A percentile compares a stretch with the other conserved stretches of the same genome.
Conservation (phyloP, 192 early-diverging fungal species). For the Coemansia sp. region DNA sequence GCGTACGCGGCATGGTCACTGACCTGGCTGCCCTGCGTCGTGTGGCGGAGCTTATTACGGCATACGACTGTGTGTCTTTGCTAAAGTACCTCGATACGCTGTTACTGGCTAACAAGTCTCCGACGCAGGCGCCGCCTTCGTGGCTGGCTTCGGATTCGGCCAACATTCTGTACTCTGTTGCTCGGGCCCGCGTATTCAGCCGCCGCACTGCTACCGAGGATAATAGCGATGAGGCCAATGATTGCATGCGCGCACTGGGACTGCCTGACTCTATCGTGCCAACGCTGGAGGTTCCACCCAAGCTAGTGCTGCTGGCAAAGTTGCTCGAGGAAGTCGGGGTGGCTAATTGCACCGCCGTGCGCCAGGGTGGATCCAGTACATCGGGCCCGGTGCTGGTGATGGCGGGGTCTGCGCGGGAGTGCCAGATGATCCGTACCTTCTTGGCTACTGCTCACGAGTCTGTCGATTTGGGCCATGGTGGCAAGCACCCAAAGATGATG, state of each 20-base stretch:
- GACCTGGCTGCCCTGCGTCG: constrained; percentile 77
- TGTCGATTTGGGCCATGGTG: constrained; percentile 1
- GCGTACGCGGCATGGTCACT: constrained; percentile 72
- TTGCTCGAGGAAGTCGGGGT: constrained; percentile 76
- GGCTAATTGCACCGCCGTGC: constrained; percentile 10
- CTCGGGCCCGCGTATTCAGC: constrained; percentile 58
- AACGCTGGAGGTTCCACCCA: constrained; percentile 90
- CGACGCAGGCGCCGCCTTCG: constrained; percentile 36
- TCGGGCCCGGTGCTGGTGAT: constrained; percentile 37
- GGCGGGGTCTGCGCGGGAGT: constrained; percentile 29
- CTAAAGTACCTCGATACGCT: constrained; percentile 86
- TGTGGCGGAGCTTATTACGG: constrained; percentile 74
- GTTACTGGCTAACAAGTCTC: constrained; percentile 61
- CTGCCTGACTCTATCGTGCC: constrained; percentile 72
- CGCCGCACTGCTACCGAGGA: neutral
- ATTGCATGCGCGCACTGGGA: constrained; percentile 46
- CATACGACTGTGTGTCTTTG: constrained; percentile 89
- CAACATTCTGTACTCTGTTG: constrained; percentile 72
- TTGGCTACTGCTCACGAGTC: constrained; percentile 6
- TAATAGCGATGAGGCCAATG: neutral
- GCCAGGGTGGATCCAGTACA: neutral
- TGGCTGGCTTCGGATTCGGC: constrained; percentile 91
- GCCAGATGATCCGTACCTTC: constrained; percentile 30
- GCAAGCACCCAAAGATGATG: constrained; percentile 42
- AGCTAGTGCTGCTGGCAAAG: constrained; percentile 76